phyloP scores from a whole-genome alignment of 1,284 basidiomycete genomes.

The Uromyces viciae-fabae region DNA sequence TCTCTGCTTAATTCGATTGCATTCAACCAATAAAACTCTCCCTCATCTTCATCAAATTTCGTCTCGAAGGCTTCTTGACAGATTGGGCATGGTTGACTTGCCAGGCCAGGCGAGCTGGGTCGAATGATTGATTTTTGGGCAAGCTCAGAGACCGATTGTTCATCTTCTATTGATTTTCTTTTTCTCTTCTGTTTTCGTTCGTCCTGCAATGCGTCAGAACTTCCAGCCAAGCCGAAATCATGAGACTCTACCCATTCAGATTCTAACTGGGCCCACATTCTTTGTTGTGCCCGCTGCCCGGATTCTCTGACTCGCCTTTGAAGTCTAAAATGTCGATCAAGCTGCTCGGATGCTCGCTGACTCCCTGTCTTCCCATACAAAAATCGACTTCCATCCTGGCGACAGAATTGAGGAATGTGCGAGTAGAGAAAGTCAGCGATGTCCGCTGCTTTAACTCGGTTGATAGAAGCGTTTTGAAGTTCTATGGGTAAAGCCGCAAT shows the following conservation, averaged over 20 bases:
- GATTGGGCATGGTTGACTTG: slow-evolving; percentile 40
- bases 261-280: slow-evolving; percentile 33
- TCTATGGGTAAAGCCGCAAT: slow-evolving; percentile 20
- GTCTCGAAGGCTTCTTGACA: slow-evolving; percentile 44
- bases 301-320: slow-evolving; percentile 25
- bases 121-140: slow-evolving; percentile 32
- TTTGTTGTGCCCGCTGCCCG: slow-evolving; percentile 31
- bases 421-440: slow-evolving; percentile 39
- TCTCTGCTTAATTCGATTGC: slow-evolving; percentile 14
- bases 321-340: slow-evolving; percentile 39
- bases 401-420: slow-evolving; percentile 40
- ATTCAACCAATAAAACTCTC: slow-evolving; percentile 43
- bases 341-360: slow-evolving; percentile 28
- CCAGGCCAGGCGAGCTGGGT: slow-evolving; percentile 27
- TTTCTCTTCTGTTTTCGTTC: slow-evolving; percentile 2
- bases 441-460: slow-evolving; percentile 19
- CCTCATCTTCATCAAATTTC: slow-evolving; percentile 42
- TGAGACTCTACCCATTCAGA: slow-evolving; percentile 39
- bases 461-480: slow-evolving; percentile 35
- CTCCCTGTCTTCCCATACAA: slow-evolving; percentile 34
- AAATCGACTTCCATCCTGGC: slow-evolving; percentile 42
- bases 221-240: slow-evolving; percentile 16
- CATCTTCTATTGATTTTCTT: background rate
- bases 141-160: slow-evolving; percentile 25
- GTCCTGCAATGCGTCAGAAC: background rate